Percentiles rank a stretch among this genome's conserved stretches.
Evolutionary conservation across 257 asterid species (phyloP).

Genomic region (Marsdenia floribunda): DNA sequence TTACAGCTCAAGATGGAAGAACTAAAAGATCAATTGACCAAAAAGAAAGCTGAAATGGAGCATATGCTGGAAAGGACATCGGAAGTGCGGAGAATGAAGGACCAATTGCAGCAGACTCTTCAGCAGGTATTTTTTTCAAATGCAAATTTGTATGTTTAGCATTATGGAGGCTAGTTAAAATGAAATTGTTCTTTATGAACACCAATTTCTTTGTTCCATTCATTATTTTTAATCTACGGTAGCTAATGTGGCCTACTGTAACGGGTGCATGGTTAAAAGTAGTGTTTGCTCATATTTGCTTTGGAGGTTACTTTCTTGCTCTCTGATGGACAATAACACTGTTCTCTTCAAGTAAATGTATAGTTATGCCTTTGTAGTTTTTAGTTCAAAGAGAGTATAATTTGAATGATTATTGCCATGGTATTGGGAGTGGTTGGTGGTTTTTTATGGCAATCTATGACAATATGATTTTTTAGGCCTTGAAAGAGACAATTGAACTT

Average conservation of each 20-base stretch:
- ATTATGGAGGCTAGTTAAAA: background rate
- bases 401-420: background rate
- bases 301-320: background rate
- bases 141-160: background rate
- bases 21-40: constrained; percentile 42
- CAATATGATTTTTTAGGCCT: constrained; percentile 49
- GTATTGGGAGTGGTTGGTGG: background rate
- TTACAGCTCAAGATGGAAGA: constrained; percentile 63
- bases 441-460: constrained; percentile 17
- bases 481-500: constrained; percentile 55
- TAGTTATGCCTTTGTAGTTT: background rate
- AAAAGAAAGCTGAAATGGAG: constrained; percentile 55
- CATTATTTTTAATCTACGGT: background rate
- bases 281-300: background rate
- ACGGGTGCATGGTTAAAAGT: background rate
- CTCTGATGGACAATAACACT: background rate
- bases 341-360: background rate
- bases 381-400: background rate
- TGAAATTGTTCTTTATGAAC: background rate
- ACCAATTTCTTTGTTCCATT: background rate
- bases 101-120: constrained; percentile 46
- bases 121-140: constrained; percentile 44
- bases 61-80: constrained; percentile 58
- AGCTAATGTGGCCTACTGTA: background rate
- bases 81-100: constrained; percentile 67